These are phyloP conservation scores for Coemansia sp. DNA, from an alignment of 192 early-diverging fungal species.

Conservation along the genomic window DNA sequence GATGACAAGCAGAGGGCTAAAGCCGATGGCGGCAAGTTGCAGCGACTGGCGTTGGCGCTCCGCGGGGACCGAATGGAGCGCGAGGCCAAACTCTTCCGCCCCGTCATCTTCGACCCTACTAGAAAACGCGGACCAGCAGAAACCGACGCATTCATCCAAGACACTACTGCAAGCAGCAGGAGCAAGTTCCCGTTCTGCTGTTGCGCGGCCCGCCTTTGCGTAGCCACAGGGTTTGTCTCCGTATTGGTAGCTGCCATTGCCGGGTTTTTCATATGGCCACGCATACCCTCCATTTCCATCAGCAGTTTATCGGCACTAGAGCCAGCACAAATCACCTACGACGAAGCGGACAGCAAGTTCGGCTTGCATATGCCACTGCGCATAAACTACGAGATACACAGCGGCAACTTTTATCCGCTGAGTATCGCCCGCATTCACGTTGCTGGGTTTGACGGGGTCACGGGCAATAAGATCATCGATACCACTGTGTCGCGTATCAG, in stretches of 20 bases:
- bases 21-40: slow-evolving; percentile 34
- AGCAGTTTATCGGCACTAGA: slow-evolving; percentile 20
- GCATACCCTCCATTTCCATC: slow-evolving; percentile 44
- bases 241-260: slow-evolving; percentile 25
- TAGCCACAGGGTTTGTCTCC: slow-evolving; percentile 29
- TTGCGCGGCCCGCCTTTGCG: slow-evolving; percentile 45
- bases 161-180: background rate
- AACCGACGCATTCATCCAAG: background rate
- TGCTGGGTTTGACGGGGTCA: slow-evolving; percentile 43
- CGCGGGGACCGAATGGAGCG: slow-evolving; percentile 14
- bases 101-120: slow-evolving; percentile 18
- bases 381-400: slow-evolving; percentile 48
- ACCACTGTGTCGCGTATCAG: slow-evolving; percentile 14
- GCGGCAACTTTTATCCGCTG: slow-evolving; percentile 54
- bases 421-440: slow-evolving; percentile 24
- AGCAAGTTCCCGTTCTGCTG: slow-evolving; percentile 38
- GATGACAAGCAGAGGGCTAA: slow-evolving; percentile 40
- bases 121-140: background rate
- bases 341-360: slow-evolving; percentile 18
- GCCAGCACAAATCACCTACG: slow-evolving; percentile 29
- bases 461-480: slow-evolving; percentile 35
- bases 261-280: slow-evolving; percentile 50
- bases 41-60: background rate
- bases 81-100: slow-evolving; percentile 35
- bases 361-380: slow-evolving; percentile 44